Base-by-base conservation (phyloP, 164 flowering plant species). In the Vitis cinerea region DNA sequence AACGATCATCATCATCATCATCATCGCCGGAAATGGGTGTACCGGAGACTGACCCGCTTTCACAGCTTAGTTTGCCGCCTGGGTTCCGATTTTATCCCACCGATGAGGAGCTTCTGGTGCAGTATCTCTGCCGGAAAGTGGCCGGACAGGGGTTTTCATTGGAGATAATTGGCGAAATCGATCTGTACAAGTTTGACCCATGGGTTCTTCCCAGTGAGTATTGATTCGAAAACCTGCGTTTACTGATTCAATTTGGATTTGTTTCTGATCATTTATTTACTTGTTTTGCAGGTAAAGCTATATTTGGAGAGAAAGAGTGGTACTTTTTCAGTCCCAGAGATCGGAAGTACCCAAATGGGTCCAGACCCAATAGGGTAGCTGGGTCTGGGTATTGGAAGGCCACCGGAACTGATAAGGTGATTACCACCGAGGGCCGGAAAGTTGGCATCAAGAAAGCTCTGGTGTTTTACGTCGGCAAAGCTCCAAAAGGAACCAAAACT, bases 321-420 rank as follows among this genome's bases (percentile, higher is more conserved):
- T 93, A 90, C 59, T 93, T 93, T 55, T 93, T 93, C 73, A 87
- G 94, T 63, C 97, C 97, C 0, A 79, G 97, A 68, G 97, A 92
- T 68, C 50, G 97, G 56, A 92, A 93, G 64, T 93, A 93, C 57
- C 97, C 98, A 7, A 94, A 89, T 66, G 98, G 98, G 48, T 87
- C 94, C 0, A 60, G 98, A 49, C 97, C 98, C 30, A 94, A 94
- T 66, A 73, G 98, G 69, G 96, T 91, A 0, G 94, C 98, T 15
- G 97, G 93, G 3, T 82, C 98, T 4, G 98, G 98, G 0, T 93
- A 93, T 52, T 93, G 98, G 98, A 93, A 93, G 72, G 98, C 98
- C 2, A 92, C 97, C 3, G 97, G 97, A 3, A 92, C 96, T 0
- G 97, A 92, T 63, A 92, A 92, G 71, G 58, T 87, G 2, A 93